Evolutionary conservation across 192 early-diverging fungal genomes (phyloP).

Genomic region (Oehlia diaphana): DNA sequence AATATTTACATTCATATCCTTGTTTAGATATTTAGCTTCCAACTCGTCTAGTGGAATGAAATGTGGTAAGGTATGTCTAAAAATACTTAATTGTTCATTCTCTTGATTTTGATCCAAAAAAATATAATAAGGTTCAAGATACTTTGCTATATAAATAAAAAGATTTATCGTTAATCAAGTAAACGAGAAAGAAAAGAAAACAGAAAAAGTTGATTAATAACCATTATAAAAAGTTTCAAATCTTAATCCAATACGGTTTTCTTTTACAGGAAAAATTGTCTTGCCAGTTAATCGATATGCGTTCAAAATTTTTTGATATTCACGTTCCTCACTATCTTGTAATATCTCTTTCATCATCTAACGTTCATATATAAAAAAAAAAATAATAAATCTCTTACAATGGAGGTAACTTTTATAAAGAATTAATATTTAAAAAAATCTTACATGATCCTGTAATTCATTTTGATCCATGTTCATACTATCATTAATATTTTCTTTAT

Average conservation of each 20-base stretch:
- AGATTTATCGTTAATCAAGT: not conserved
- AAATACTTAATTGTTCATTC: slow-evolving; percentile 24
- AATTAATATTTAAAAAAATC: too few species aligned
- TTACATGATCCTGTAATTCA: not conserved
- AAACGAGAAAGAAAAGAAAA: not conserved
- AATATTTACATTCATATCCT: slow-evolving; percentile 36
- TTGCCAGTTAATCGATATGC: slow-evolving; percentile 38
- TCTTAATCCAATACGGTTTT: slow-evolving; percentile 34
- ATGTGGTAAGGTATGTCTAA: slow-evolving; percentile 43
- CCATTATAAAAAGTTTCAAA: slow-evolving; percentile 46
- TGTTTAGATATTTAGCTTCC: slow-evolving; percentile 32
- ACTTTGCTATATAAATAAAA: slow-evolving; percentile 25
- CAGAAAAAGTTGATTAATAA: slow-evolving; percentile 1
- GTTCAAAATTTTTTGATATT: slow-evolving; percentile 32
- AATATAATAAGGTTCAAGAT: slow-evolving; percentile 45
- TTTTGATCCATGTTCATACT: not conserved
- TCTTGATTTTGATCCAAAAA: slow-evolving; percentile 27
- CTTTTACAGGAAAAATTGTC: slow-evolving; percentile 35
- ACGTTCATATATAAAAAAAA: not conserved
- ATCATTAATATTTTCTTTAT: slow-evolving; percentile 2
- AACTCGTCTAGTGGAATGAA: slow-evolving; percentile 39
- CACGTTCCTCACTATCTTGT: not conserved
- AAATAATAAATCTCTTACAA: too few species aligned
- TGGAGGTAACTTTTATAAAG: too few species aligned
- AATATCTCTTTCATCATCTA: not conserved